Evolutionary conservation across 2,329 filamentous ascomycete species (phyloP).

Genomic region (Colletotrichum liaoningense): DNA sequence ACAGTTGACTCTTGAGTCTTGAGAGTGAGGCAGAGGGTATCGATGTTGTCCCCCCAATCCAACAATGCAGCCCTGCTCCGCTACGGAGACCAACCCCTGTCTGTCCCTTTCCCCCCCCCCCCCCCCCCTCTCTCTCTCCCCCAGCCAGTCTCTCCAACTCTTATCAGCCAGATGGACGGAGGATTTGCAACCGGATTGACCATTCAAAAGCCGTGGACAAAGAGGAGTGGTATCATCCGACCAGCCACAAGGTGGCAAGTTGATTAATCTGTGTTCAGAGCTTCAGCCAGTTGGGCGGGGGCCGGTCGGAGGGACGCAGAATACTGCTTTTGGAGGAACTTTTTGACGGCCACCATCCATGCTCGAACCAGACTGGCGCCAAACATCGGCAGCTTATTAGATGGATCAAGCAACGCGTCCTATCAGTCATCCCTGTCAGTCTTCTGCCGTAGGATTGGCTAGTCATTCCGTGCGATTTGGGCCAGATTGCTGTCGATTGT

Average conservation of each 20-base stretch:
- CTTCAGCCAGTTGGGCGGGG: neutral
- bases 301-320: neutral
- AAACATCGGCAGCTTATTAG: slow-evolving; percentile 26
- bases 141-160: neutral
- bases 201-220: slow-evolving; percentile 4
- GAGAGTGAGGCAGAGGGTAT: neutral
- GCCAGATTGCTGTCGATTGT: slow-evolving; percentile 11
- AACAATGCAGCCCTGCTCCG: neutral
- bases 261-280: slow-evolving; percentile 5
- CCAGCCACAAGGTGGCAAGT: slow-evolving; percentile 17
- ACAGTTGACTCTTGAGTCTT: neutral
- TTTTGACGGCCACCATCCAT: slow-evolving; percentile 16
- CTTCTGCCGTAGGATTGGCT: slow-evolving; percentile 1
- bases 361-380: neutral
- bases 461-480: neutral
- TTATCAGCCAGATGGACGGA: slow-evolving; percentile 15
- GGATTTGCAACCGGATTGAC: neutral
- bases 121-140: neutral
- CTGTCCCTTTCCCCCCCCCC: neutral
- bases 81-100: neutral
- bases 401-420: slow-evolving; percentile 17
- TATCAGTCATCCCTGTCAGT: slow-evolving; percentile 7
- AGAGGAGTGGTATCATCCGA: slow-evolving; percentile 13
- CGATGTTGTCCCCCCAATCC: neutral
- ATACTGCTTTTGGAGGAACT: slow-evolving; percentile 21